Evolutionary conservation across 1,139 yeast species (phyloP).

Genomic region (Sugiyamaella neomexicana): DNA sequence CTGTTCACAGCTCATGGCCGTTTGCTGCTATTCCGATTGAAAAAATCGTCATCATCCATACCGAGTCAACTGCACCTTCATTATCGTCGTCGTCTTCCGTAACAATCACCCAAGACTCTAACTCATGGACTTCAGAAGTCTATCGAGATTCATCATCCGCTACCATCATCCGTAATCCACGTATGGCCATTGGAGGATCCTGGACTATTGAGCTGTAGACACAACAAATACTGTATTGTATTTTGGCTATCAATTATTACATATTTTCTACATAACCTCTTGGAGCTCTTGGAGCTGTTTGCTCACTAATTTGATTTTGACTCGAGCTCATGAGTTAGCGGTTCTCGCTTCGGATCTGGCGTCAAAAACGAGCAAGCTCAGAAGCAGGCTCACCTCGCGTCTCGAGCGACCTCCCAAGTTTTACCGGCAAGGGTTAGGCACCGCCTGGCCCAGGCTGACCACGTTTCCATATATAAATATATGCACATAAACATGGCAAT

Average conservation of each 20-base stretch:
- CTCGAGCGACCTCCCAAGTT: no score
- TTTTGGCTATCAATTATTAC: no score
- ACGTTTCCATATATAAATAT: not conserved
- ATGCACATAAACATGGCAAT: not conserved
- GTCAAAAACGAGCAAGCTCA: no score
- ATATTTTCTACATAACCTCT: no score
- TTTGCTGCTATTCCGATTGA: constrained; percentile 47
- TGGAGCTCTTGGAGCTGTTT: no score
- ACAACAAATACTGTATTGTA: no score
- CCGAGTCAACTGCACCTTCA: not conserved
- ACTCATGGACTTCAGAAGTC: constrained; percentile 43
- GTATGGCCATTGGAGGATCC: constrained; percentile 47
- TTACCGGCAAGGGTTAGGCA: not conserved
- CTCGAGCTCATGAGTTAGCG: no score
- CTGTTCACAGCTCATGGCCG: constrained; percentile 5
- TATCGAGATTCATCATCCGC: constrained; percentile 18
- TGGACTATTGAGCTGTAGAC: constrained; percentile 44
- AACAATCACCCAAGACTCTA: constrained; percentile 42
- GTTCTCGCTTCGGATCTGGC: no score
- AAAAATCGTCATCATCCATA: constrained; percentile 53
- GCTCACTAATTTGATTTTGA: no score
- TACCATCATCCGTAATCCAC: constrained; percentile 55
- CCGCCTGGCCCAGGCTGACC: no score
- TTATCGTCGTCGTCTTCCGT: constrained; percentile 28
- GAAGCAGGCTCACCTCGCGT: no score